Base-by-base conservation (phyloP, 495 filamentous ascomycete species). In the Aspergillus bridgeri region DNA sequence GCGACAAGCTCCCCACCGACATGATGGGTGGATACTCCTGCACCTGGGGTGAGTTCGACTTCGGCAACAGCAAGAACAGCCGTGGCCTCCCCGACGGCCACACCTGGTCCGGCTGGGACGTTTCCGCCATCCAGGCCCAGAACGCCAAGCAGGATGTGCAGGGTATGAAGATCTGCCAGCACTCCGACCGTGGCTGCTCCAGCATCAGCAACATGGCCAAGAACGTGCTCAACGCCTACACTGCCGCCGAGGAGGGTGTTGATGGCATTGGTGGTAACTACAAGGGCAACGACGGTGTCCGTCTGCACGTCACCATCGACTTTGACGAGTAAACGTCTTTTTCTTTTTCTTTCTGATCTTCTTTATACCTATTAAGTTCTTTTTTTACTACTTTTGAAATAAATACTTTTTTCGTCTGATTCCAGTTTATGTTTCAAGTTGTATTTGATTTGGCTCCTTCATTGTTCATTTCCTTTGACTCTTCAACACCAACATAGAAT, bases 31-130 rank as follows among this genome's bases (percentile, higher is more conserved):
- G 63, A 5, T 80, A 74, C 45, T 68, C 71, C 7, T 75, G 69
- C 64, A 79, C 77, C 49, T 81, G 79, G 78, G 79, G 79, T 63
- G 81, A 84, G 62, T 75, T 82, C 56, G 77, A 80, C 69, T 82
- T 87, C 57, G 66, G 71, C 53, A 74, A 73, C 60, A 67, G 69
- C 13, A 73, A 76, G 62, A 81, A 79, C 67, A 65, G 73, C 33
- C 33, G 33, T 38, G 33, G 17, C 13, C 33, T 38, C 3, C 33
- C 33, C 11, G 33, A 38, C 33, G 33, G 33, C 33, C 33, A 38
- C 53, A 65, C 72, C 46, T 70, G 55, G 61, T 73, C 74, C 50
- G 73, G 76, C 61, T 86, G 82, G 73, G 80, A 84, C 60, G 75
- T 85, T 43, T 76, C 76, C 43, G 77, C 74, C 59, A 84, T 86